Evolutionary conservation across 73 alveolate species (phyloP), one percentile per base, ranked within the genome.

Genomic region (Blepharisma stoltei): DNA sequence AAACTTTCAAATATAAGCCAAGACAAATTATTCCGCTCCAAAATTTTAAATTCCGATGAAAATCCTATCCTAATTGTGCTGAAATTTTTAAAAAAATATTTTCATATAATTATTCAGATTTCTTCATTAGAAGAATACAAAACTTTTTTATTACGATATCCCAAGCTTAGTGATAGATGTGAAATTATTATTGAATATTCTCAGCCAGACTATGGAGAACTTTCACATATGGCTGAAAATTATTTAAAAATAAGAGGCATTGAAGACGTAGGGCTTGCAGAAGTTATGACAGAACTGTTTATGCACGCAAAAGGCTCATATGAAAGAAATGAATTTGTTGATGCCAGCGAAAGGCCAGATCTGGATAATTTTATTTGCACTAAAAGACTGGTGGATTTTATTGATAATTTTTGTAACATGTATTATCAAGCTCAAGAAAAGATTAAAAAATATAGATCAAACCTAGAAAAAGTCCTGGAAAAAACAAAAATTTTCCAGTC

Each of bases 281-380:
- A 60, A 14, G 23, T 60, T 14, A 60, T 60, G 18, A 60, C 73
- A 14, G 73, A 60, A 25, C 45, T 60, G 47, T 60, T 60, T 60
- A 60, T 60, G 73, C 23, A 60, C 46, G 23, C 23, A 14, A 60
- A 38, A 25, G 73, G 73, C 46, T n/a, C 23, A 14, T 60, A 14
- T 60, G 73, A 60, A 25, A 60, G 73, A 60, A 60, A 60, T 14
- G 73, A 60, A 60, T 60, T 14, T 60, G 14, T 14, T 25, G 23
- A 14, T 9, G 23, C 46, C 45, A n/a, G 2, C 5, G 73, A 60
- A 8, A n/a, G 23, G 18, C 23, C 73, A n/a, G 46, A n/a, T 60
- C 2, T 60, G 11, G 73, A 60, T 14, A 5, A n/a, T 9, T 60
- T 60, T 25, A 60, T 60, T n/a, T 60, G 73, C 47, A 60, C 14